A percentile compares a stretch with the other conserved stretches of the same genome.
phyloP scores from a whole-genome alignment of 1,139 yeast species.

The Taiozyma sp. region DNA sequence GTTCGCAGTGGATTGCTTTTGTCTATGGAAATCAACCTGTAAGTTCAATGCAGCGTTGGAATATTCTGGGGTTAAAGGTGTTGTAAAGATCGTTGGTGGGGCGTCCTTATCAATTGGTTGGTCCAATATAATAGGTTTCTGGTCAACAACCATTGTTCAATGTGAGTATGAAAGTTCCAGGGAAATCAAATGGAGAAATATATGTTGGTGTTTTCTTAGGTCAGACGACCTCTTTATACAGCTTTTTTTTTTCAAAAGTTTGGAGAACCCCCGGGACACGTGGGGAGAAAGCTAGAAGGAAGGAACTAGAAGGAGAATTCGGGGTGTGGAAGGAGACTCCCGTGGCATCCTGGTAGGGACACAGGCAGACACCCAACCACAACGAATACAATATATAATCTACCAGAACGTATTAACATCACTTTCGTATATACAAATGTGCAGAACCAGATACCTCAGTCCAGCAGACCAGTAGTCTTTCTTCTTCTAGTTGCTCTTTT shows the following conservation, averaged over 20 bases:
- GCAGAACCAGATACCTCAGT: constrained; percentile 5
- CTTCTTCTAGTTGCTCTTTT: constrained; percentile 35
- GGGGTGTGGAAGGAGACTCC: neutral
- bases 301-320: neutral
- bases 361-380: neutral
- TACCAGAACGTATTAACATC: neutral
- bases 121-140: constrained; percentile 28
- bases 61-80: constrained; percentile 46
- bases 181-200: too few relatives aligned
- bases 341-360: neutral
- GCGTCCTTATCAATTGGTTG: constrained; percentile 46
- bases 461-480: constrained; percentile 32
- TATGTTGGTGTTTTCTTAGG: neutral
- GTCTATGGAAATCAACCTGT: constrained; percentile 59
- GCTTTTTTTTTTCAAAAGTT: neutral
- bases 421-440: neutral
- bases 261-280: neutral
- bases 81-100: constrained; percentile 42
- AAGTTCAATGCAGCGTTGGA: constrained; percentile 56
- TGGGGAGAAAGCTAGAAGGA: neutral
- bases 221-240: neutral
- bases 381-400: too few relatives aligned
- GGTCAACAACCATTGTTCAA: neutral
- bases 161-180: neutral
- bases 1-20: constrained; percentile 48